Evolutionary conservation across 192 early-diverging fungal genomes (phyloP).

Genomic region (Podila verticillata): DNA sequence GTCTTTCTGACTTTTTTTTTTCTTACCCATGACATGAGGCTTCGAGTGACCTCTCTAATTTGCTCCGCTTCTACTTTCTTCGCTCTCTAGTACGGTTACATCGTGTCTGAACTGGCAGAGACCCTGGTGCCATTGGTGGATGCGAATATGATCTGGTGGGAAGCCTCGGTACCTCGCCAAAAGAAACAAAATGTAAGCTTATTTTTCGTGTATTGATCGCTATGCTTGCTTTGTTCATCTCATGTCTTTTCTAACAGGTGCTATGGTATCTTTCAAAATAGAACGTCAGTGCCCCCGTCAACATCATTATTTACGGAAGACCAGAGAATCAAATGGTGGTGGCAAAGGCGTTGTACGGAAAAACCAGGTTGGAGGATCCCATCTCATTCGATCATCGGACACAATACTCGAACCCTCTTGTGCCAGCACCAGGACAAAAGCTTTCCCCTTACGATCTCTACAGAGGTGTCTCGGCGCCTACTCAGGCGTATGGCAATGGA

Average conservation of each 20-base stretch:
- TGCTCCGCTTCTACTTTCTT: background rate
- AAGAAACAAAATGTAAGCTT: constrained; percentile 29
- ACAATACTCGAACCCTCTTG: constrained; percentile 42
- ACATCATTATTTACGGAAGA: constrained; percentile 46
- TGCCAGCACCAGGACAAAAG: constrained; percentile 30
- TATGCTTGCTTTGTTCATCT: background rate
- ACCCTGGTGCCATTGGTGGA: constrained; percentile 46
- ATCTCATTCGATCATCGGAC: constrained; percentile 42
- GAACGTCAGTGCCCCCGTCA: constrained; percentile 47
- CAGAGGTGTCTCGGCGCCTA: constrained; percentile 26
- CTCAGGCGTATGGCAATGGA: background rate
- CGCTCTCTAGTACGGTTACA: constrained; percentile 38
- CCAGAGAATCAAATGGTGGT: constrained; percentile 31
- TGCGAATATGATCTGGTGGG: constrained; percentile 51
- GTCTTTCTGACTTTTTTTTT: background rate
- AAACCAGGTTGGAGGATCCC: constrained; percentile 38
- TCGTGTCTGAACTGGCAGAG: constrained; percentile 47
- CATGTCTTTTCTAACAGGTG: too few species aligned
- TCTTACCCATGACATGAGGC: background rate
- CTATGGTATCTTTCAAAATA: constrained; percentile 3
- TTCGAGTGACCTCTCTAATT: background rate
- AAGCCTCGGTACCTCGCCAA: constrained; percentile 33
- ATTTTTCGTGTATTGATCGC: too few species aligned
- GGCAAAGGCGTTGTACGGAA: constrained; percentile 40
- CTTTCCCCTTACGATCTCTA: constrained; percentile 35